Evolutionary conservation across 2,329 filamentous ascomycete genomes (phyloP).

Genomic region (Sarocladium brachiariae): DNA sequence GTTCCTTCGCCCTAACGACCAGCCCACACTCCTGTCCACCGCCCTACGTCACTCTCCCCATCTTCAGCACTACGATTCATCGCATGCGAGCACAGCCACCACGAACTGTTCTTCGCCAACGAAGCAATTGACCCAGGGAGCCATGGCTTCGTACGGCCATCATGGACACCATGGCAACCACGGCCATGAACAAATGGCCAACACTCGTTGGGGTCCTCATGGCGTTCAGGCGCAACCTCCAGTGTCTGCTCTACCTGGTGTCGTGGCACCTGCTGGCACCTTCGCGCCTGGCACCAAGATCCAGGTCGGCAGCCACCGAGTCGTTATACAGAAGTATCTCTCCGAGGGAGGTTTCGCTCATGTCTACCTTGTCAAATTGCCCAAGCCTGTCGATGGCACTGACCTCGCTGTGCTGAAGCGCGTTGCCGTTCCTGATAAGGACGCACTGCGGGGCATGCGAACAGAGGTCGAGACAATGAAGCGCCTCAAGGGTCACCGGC

Average conservation of each 20-base stretch:
- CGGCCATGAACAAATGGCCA: slow-evolving; percentile 20
- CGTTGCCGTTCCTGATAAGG: slow-evolving; percentile 94
- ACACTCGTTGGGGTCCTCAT: slow-evolving; percentile 28
- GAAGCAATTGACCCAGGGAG: background rate
- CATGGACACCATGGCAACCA: slow-evolving; percentile 15
- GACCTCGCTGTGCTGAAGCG: slow-evolving; percentile 85
- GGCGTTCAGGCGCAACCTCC: slow-evolving; percentile 33
- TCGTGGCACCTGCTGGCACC: slow-evolving; percentile 65
- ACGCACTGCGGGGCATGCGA: slow-evolving; percentile 89
- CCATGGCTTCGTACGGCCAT: slow-evolving; percentile 31
- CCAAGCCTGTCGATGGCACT: slow-evolving; percentile 67
- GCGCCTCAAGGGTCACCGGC: slow-evolving; percentile 90
- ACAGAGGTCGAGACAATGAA: slow-evolving; percentile 99
- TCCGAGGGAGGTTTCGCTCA: slow-evolving; percentile 98
- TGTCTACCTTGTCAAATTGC: slow-evolving; percentile 90
- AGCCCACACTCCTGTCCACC: background rate
- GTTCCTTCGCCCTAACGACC: background rate
- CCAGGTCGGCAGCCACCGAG: slow-evolving; percentile 85
- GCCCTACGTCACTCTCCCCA: slow-evolving; percentile 5
- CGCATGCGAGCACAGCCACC: background rate
- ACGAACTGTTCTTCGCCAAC: background rate
- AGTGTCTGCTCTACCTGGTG: slow-evolving; percentile 29
- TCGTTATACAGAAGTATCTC: slow-evolving; percentile 93
- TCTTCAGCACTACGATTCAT: background rate
- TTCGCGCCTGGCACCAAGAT: slow-evolving; percentile 94